Evolutionary conservation across 768 basidiomycete species (phyloP).

Genomic region (Lactarius hatsudake): DNA sequence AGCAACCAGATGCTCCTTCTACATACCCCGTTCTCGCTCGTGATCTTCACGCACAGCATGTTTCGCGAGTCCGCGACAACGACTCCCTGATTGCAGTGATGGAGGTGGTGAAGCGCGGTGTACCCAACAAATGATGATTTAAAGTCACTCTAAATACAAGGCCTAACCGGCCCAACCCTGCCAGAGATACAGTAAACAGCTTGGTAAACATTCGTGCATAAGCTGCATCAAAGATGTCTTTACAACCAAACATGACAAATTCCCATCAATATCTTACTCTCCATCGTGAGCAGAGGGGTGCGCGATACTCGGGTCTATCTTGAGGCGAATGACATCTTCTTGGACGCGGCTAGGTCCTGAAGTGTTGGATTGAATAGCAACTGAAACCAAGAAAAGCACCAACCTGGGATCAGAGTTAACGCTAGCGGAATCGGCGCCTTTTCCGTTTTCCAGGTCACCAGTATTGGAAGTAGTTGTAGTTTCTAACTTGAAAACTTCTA

Average conservation of each 20-base stretch:
- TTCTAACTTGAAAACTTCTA: neutral
- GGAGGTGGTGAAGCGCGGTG: no score
- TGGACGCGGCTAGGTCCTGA: neutral
- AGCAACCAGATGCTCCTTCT: constrained; percentile 64
- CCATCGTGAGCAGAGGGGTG: neutral
- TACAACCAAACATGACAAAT: neutral
- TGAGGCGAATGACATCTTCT: neutral
- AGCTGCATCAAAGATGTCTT: neutral
- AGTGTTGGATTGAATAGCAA: neutral
- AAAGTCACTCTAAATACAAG: neutral
- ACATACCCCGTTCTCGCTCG: constrained; percentile 55
- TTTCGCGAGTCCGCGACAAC: constrained; percentile 85
- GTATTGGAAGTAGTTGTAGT: neutral
- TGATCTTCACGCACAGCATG: constrained; percentile 60
- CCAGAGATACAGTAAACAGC: neutral
- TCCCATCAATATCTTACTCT: neutral
- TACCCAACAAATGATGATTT: neutral
- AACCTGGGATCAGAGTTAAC: neutral
- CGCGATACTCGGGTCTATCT: neutral
- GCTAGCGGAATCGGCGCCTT: neutral
- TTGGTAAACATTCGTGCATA: neutral
- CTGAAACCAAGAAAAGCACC: neutral
- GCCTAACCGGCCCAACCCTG: neutral
- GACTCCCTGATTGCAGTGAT: constrained; percentile 39
- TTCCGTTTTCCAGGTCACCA: neutral